A percentile compares a stretch with the other conserved stretches of the same genome.
Evolutionary conservation across 2,329 filamentous ascomycete species (phyloP).

Genomic region (Pseudogymnoascus sp.): DNA sequence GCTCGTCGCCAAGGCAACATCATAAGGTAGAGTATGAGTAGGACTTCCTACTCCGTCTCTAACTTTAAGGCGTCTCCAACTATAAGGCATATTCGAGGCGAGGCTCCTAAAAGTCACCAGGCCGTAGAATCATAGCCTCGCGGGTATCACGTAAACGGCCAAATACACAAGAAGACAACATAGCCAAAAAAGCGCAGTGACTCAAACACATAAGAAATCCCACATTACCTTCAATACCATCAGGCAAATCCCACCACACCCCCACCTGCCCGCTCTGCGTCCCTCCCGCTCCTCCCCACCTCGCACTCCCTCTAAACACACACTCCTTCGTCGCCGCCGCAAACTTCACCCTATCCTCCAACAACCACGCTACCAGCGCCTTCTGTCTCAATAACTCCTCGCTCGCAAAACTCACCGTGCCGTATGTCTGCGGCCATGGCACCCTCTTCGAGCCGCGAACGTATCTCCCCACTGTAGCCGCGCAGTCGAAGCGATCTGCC

Average conservation of each 20-base stretch:
- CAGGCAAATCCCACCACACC: constrained; percentile 65
- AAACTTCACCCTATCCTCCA: constrained; percentile 53
- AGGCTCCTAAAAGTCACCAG: neutral
- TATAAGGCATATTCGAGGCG: neutral
- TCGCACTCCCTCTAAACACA: constrained; percentile 54
- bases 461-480: constrained; percentile 44
- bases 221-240: constrained; percentile 52
- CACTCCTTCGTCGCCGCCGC: constrained; percentile 55
- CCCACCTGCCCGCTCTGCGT: constrained; percentile 33
- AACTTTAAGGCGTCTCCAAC: neutral
- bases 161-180: neutral
- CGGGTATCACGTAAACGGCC: neutral
- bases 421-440: constrained; percentile 44
- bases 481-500: constrained; percentile 65
- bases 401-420: constrained; percentile 33
- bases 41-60: neutral
- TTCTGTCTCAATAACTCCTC: constrained; percentile 64
- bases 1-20: neutral
- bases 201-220: neutral
- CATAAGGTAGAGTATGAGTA: neutral
- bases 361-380: constrained; percentile 55
- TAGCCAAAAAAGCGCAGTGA: neutral
- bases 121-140: neutral
- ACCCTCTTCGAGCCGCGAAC: constrained; percentile 40
- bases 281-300: constrained; percentile 24